Evolutionary conservation across 148 eudicot species (phyloP), one percentile per base, ranked within the genome.

Genomic region (Linanthus parryae): DNA sequence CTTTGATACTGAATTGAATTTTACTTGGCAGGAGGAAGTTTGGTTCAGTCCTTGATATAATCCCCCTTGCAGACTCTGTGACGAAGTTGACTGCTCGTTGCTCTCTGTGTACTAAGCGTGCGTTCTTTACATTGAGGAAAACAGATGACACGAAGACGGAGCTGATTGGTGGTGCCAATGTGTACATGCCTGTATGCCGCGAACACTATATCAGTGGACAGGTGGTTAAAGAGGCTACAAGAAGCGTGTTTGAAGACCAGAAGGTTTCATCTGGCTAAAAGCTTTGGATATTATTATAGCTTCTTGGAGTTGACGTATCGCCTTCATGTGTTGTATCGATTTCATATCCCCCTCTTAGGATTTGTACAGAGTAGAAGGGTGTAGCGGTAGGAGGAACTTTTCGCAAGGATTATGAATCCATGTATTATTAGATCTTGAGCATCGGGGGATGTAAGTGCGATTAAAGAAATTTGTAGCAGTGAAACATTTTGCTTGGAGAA

Each of bases 131-230:
- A 3, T 70, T 92, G 75, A 81, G 98, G 69, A 92, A 81, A 74
- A 84, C 83, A 11, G 81, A 79, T 44, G 96, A 87, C 55, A 87
- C 58, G 11, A 66, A 82, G 60, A 92, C 90, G 25, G 94, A 92
- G 54, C 67, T 92, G 53, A 80, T 92, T 41, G 99, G 85, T 41
- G 99, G 99, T 59, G 96, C 91, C 54, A 88, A 92, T 38, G 84
- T 73, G 7, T 92, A 92, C 68, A 87, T 92, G 99, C 96, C 99
- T 16, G 96, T 92, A 52, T 92, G 99, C 58, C 72, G 99, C 45
- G 79, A 77, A 62, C 99, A 92, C 63, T 88, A 87, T 52, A 76
- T 78, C 8, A 72, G 94, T 35, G 99, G 96, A 33, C 99, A 92
- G 63, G 88, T 68, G 14, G 80, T 75, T 53, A 84, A 73, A 61